Percentiles rank a stretch among this genome's conserved stretches.
Evolutionary conservation across 2,329 filamentous ascomycete genomes (phyloP).

Genomic region (Ophiostoma montium): DNA sequence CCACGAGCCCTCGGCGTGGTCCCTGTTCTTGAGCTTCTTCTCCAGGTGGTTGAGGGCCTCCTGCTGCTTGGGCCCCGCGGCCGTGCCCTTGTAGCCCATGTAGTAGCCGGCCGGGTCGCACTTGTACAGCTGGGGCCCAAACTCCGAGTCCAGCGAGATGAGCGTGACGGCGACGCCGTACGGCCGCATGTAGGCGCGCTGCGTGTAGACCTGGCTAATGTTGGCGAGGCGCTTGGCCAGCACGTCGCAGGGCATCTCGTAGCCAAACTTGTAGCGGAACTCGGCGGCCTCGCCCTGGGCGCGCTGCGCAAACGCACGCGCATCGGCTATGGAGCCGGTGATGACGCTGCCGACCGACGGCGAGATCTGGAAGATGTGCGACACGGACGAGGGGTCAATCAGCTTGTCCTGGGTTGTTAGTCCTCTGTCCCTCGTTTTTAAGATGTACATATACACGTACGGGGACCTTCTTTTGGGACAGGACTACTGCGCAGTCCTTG

Average conservation of each 20-base stretch:
- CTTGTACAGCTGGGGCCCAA: conserved; percentile 92
- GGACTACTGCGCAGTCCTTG: conserved; percentile 91
- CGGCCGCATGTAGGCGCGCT: conserved; percentile 95
- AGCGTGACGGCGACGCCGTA: conserved; percentile 91
- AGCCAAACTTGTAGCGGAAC: conserved; percentile 96
- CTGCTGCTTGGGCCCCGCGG: conserved; percentile 94
- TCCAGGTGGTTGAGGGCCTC: conserved; percentile 97
- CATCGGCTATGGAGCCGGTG: conserved; percentile 96
- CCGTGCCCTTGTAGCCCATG: conserved; percentile 95
- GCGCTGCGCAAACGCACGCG: conserved; percentile 79
- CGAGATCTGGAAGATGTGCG: conserved; percentile 94
- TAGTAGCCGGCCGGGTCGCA: conserved; percentile 97
- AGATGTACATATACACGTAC: conserved; percentile 42
- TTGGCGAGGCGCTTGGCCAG: conserved; percentile 94
- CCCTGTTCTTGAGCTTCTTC: conserved; percentile 99
- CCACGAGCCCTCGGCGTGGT: conserved; percentile 81
- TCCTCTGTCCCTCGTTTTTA: background rate
- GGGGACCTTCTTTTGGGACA: conserved; percentile 99
- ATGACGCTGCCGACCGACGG: conserved; percentile 95
- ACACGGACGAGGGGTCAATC: conserved; percentile 92
- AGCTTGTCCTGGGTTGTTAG: conserved; percentile 67
- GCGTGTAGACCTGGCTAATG: conserved; percentile 98
- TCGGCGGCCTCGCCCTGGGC: conserved; percentile 93
- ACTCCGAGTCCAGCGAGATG: conserved; percentile 85
- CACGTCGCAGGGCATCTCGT: conserved; percentile 98